Base-by-base conservation (phyloP, 2,329 filamentous ascomycete species). In the Gliomastix tumulicola region DNA sequence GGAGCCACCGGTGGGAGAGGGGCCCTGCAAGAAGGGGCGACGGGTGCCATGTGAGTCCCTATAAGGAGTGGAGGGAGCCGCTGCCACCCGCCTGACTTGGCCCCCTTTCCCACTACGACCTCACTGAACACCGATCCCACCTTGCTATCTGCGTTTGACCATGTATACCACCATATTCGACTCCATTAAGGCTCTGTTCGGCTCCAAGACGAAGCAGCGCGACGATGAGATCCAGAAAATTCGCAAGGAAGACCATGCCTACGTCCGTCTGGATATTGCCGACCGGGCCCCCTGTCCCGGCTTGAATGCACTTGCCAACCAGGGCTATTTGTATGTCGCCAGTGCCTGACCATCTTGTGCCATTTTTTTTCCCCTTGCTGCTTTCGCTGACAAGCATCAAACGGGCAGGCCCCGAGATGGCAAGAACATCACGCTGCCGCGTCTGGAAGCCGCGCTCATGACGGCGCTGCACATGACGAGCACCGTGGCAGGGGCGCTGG, bases 321-420 rank as follows among this genome's bases (percentile, higher is more conserved):
- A 56, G 36, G 53, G 53, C 21, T 55, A 51, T 27, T 38, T 59
- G 54, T 55, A 47, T 35, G 47, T 45, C 17, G n/a, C n/a, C n/a
- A n/a, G n/a, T n/a, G n/a, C n/a, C n/a, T n/a, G n/a, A n/a, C n/a
- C n/a, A n/a, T n/a, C n/a, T n/a, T n/a, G n/a, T n/a, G n/a, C n/a
- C n/a, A n/a, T n/a, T n/a, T n/a, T n/a, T n/a, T n/a, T n/a, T n/a
- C n/a, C n/a, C n/a, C n/a, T n/a, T n/a, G n/a, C n/a, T n/a, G n/a
- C n/a, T n/a, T n/a, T n/a, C n/a, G n/a, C n/a, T n/a, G n/a, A n/a
- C n/a, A n/a, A n/a, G n/a, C n/a, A n/a, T n/a, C n/a, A n/a, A n/a
- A n/a, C n/a, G n/a, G n/a, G n/a, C n/a, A n/a, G n/a, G n/a, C n/a
- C n/a, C n/a, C n/a, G n/a, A n/a, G n/a, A n/a, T n/a, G n/a, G n/a